phyloP scores from a whole-genome alignment of 495 filamentous ascomycete genomes.

The Tetracladium setigerum region DNA sequence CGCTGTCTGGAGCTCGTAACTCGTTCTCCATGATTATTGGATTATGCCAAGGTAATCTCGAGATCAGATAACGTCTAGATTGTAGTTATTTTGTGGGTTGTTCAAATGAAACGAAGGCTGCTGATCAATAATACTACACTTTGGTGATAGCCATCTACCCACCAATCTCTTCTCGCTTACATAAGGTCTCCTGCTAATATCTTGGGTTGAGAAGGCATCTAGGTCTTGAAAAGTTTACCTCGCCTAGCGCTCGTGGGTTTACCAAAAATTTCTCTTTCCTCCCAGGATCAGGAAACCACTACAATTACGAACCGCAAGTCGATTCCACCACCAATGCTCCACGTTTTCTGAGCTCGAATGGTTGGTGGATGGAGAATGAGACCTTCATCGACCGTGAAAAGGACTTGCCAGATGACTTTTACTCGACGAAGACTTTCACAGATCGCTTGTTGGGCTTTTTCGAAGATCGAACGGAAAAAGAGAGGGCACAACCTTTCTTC shows the following conservation, averaged over 20 bases:
- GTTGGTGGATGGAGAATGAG: background rate
- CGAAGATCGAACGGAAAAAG: slow-evolving; percentile 39
- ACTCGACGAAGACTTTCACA: slow-evolving; percentile 46
- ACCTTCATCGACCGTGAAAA: slow-evolving; percentile 32
- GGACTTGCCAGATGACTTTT: slow-evolving; percentile 49
- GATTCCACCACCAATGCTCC: background rate
- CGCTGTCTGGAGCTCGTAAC: too few relatives aligned
- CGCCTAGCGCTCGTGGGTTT: slow-evolving; percentile 36
- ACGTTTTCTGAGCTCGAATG: too few relatives aligned
- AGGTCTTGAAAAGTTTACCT: slow-evolving; percentile 31
- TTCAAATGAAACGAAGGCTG: too few relatives aligned
- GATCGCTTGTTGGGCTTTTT: slow-evolving; percentile 47
- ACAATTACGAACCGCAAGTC: slow-evolving; percentile 48
- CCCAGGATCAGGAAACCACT: slow-evolving; percentile 48
- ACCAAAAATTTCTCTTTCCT: slow-evolving; percentile 34
- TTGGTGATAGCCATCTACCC: too few relatives aligned
- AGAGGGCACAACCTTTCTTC: slow-evolving; percentile 48
- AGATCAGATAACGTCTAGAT: too few relatives aligned
- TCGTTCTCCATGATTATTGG: too few relatives aligned
- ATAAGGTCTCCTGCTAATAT: too few relatives aligned
- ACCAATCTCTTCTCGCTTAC: too few relatives aligned
- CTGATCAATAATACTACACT: too few relatives aligned
- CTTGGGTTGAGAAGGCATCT: slow-evolving; percentile 28
- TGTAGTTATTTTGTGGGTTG: too few relatives aligned
- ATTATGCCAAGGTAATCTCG: too few relatives aligned